Percentiles rank a stretch among this genome's conserved stretches.
phyloP scores from a whole-genome alignment of 768 basidiomycete species.

The Flagelloscypha sp. region DNA sequence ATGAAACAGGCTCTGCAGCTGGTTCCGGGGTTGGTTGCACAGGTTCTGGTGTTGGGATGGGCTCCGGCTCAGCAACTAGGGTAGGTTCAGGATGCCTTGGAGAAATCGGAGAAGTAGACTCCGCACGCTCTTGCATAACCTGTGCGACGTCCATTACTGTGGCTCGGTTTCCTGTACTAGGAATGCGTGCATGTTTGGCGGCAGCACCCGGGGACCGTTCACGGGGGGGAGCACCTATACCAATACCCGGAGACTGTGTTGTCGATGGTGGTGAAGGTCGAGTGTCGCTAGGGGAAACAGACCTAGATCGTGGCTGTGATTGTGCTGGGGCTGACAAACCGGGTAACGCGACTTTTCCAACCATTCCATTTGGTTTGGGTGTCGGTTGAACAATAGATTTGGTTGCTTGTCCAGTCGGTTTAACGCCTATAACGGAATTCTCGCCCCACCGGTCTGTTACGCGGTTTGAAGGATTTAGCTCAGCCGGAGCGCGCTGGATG shows the following conservation, averaged over 20 bases:
- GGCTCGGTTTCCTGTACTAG: constrained; percentile 61
- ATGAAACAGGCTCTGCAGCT: constrained; percentile 4
- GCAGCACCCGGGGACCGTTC: no score
- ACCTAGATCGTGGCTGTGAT: no score
- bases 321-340: constrained; percentile 24
- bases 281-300: constrained; percentile 2
- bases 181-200: constrained; percentile 44
- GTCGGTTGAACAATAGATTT: constrained; percentile 8
- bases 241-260: background rate
- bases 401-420: constrained; percentile 11
- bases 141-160: constrained; percentile 77
- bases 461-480: no score
- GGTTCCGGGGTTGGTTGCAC: constrained; percentile 13
- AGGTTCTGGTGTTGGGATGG: constrained; percentile 8
- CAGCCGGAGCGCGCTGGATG: constrained; percentile 3
- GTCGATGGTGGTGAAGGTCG: constrained; percentile 4
- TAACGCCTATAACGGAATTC: constrained; percentile 23
- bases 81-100: constrained; percentile 3
- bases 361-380: constrained; percentile 17
- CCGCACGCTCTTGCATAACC: constrained; percentile 34
- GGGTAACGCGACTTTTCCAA: constrained; percentile 35
- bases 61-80: constrained; percentile 10
- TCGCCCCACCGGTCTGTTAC: constrained; percentile 25
- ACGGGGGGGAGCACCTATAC: constrained; percentile 18
- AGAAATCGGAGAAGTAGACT: constrained; percentile 2